These are phyloP conservation scores for Rhypophila decipiens DNA, from an alignment of 495 filamentous ascomycete species.

Conservation along the genomic window DNA sequence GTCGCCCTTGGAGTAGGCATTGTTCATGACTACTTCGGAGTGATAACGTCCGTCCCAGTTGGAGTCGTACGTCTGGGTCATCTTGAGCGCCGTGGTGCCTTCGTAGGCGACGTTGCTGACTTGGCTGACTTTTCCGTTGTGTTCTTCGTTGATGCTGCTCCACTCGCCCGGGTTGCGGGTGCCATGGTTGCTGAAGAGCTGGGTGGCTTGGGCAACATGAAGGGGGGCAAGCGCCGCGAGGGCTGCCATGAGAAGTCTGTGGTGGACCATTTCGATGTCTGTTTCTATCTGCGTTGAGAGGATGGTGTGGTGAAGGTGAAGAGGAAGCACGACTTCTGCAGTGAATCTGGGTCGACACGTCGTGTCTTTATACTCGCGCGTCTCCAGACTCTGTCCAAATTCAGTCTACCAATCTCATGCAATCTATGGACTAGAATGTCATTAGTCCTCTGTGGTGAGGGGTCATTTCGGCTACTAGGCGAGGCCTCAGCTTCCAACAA, in stretches of 20 bases:
- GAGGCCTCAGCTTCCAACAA: too few relatives aligned
- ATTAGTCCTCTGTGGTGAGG: too few relatives aligned
- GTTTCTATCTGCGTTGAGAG: too few relatives aligned
- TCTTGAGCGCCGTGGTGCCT: slow-evolving; percentile 42
- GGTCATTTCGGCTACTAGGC: too few relatives aligned
- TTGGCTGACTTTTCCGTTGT: slow-evolving; percentile 39
- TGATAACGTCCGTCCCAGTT: slow-evolving; percentile 47
- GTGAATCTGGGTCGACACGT: too few relatives aligned
- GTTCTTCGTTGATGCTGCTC: slow-evolving; percentile 38
- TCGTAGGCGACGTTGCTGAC: slow-evolving; percentile 42
- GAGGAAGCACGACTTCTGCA: too few relatives aligned
- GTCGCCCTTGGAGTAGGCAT: slow-evolving; percentile 44
- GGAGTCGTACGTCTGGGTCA: slow-evolving; percentile 46
- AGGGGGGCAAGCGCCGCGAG: slow-evolving; percentile 1
- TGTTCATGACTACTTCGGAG: slow-evolving; percentile 44
- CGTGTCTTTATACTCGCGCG: too few relatives aligned
- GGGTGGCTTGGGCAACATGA: not conserved
- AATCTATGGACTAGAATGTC: too few relatives aligned
- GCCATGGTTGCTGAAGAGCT: slow-evolving; percentile 43
- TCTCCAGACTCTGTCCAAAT: too few relatives aligned
- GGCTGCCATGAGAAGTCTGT: not conserved
- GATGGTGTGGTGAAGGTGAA: too few relatives aligned
- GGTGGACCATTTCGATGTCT: too few relatives aligned
- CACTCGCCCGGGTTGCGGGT: slow-evolving; percentile 45
- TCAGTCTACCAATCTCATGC: too few relatives aligned